phyloP scores from a whole-genome alignment of 163 green algal species.

The Chlamydomonas reinhardtii region DNA sequence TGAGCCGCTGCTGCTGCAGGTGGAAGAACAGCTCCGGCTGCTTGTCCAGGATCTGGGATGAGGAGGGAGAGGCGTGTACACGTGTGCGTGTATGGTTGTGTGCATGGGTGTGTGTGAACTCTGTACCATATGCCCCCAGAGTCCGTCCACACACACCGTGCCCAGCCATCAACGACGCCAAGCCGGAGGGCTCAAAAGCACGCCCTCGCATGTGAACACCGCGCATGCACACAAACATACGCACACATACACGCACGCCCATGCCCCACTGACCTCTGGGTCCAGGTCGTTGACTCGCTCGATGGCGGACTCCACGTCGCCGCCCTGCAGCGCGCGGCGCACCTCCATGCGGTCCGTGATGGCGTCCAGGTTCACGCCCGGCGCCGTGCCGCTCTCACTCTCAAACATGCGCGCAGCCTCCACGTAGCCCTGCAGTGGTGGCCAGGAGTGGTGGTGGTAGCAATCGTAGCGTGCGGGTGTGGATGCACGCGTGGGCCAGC shows the following conservation, averaged over 20 bases:
- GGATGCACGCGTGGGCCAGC: no score
- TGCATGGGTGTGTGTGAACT: no score
- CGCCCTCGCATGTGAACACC: no score
- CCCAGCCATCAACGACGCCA: no score
- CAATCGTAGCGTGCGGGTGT: neutral
- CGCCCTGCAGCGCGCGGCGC: slow-evolving; percentile 87
- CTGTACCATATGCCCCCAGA: no score
- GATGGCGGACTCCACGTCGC: slow-evolving; percentile 90
- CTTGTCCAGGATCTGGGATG: slow-evolving; percentile 89
- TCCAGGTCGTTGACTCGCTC: slow-evolving; percentile 97
- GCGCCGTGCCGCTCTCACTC: slow-evolving; percentile 80
- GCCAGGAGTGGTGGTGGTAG: neutral
- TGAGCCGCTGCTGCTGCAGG: slow-evolving; percentile 96
- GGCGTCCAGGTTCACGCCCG: slow-evolving; percentile 80
- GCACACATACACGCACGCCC: no score
- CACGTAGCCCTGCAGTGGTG: slow-evolving; percentile 80
- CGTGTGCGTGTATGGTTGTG: neutral
- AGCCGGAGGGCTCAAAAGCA: no score
- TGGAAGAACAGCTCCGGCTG: slow-evolving; percentile 91
- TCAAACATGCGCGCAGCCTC: slow-evolving; percentile 91
- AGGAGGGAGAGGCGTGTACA: no score
- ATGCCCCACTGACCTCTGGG: slow-evolving; percentile 81
- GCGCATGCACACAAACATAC: no score
- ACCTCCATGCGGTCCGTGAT: slow-evolving; percentile 95
- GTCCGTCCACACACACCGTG: no score